Base-by-base conservation (phyloP, 345 rosid genomes). In the Ceriops decandra region DNA sequence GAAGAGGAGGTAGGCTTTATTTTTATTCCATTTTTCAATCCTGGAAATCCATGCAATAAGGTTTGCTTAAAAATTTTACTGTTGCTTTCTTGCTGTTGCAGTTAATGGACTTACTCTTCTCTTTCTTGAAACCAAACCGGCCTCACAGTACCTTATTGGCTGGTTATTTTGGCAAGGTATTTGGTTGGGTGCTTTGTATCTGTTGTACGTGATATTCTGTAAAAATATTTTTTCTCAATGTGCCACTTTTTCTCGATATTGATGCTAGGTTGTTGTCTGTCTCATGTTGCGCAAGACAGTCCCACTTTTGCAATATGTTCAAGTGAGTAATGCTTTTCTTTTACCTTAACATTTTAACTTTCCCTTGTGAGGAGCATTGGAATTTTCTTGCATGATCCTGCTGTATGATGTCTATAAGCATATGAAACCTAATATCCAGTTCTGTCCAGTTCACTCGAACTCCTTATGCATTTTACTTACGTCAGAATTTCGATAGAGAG, bases 121-220 rank as follows among this genome's bases (percentile, higher is more conserved):
- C 96, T 76, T 92, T 90, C 81, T 82, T 95, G 87, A 88, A 90
- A 80, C 92, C 95, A 58, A 84, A 85, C 68, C 92, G 90, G 76
- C 75, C 84, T 74, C 98, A 92, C 74, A 86, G 96, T 82, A 88
- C 98, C 35, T 78, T 90, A 78, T 82, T 88, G 65, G 99, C 99
- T 52, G 98, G 98, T 62, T 95, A 95, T 83, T 95, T 95, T 80
- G 88, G 99, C 86, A 95, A 95, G 92, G 98, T 95, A 61, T 72
- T 60, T 66, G 67, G 60, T 59, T 31, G 62, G 52, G 16, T 30
- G 22, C 71, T 64, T 6, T 68, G 21, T 6, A 24, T 46, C 20
- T 63, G 58, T 35, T 52, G 38, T 21, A 32, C 57, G 31, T 59
- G 46, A 24, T 63, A 51, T 67, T 62, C 52, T 51, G 6, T 28